These are phyloP conservation scores for Sideroxylon spinosum DNA, from an alignment of 179 eudicot genomes.

Conservation along the genomic window DNA sequence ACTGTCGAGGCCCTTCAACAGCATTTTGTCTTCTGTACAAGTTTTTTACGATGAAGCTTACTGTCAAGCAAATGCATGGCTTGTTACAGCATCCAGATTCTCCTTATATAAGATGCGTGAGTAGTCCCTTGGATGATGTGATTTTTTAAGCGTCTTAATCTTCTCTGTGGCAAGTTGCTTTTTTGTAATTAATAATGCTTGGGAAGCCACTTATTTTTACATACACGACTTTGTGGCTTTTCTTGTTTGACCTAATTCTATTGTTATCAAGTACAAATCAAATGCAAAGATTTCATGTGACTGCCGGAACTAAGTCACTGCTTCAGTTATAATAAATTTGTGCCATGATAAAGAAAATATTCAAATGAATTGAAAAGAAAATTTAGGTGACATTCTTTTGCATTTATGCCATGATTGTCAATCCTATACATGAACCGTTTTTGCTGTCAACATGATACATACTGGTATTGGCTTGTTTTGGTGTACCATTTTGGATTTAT, in stretches of 20 bases:
- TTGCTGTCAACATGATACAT: no score
- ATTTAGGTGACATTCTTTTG: no score
- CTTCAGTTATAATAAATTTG: no score
- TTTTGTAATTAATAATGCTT: background rate
- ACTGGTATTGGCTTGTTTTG: no score
- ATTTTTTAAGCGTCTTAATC: background rate
- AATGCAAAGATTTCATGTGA: background rate
- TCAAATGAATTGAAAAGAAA: no score
- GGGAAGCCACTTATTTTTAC: background rate
- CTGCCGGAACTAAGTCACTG: background rate
- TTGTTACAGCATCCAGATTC: conserved; percentile 86
- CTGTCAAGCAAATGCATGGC: conserved; percentile 95
- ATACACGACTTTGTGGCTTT: background rate
- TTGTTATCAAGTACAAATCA: background rate
- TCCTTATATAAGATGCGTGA: conserved; percentile 90
- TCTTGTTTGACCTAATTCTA: background rate
- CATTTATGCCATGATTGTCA: no score
- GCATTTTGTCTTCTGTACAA: conserved; percentile 89
- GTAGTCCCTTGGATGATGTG: conserved; percentile 19
- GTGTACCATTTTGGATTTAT: no score
- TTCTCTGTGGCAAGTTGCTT: no score
- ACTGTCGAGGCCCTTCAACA: conserved; percentile 93
- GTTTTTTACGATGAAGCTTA: conserved; percentile 94
- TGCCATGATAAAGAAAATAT: no score
- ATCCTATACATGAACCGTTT: no score